Conservation (phyloP, 768 basidiomycete genomes). For the Suillus subaureus region DNA sequence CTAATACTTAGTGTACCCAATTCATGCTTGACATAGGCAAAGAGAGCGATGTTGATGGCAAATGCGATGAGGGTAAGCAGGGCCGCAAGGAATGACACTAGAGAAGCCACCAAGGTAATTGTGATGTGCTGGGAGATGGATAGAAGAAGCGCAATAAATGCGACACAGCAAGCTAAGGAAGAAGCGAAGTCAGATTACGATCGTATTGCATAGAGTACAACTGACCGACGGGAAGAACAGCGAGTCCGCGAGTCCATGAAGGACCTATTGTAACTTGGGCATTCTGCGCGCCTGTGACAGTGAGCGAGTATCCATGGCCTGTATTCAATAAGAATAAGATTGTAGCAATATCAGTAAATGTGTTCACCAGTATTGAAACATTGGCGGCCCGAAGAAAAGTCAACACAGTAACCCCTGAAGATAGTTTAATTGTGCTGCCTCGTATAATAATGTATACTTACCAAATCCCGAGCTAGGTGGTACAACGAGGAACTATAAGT, state of each 20-base stretch:
- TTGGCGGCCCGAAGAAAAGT: slow-evolving; percentile 35
- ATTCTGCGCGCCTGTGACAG: slow-evolving; percentile 38
- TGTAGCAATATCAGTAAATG: neutral
- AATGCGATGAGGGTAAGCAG: slow-evolving; percentile 71
- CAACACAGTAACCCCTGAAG: slow-evolving; percentile 64
- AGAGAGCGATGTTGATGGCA: slow-evolving; percentile 76
- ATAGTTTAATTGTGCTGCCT: slow-evolving; percentile 13
- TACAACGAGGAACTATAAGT: slow-evolving; percentile 12
- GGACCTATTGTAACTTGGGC: slow-evolving; percentile 45
- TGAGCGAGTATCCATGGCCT: slow-evolving; percentile 61
- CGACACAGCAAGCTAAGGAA: slow-evolving; percentile 48
- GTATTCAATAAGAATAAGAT: slow-evolving; percentile 9
- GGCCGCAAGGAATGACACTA: slow-evolving; percentile 68
- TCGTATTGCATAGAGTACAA: slow-evolving; percentile 10
- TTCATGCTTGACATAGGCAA: slow-evolving; percentile 58
- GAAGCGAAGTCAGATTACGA: neutral
- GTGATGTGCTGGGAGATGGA: slow-evolving; percentile 61
- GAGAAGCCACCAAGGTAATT: slow-evolving; percentile 43
- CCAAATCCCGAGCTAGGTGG: slow-evolving; percentile 70
- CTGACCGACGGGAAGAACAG: slow-evolving; percentile 75
- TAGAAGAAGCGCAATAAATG: slow-evolving; percentile 64
- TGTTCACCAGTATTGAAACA: slow-evolving; percentile 51
- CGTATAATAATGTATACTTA: slow-evolving; percentile 28
- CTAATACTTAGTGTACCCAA: slow-evolving; percentile 50
- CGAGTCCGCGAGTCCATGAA: slow-evolving; percentile 75